These are phyloP conservation scores for Cercospora janseana DNA, from an alignment of 2,329 filamentous ascomycete species.

Conservation along the genomic window DNA sequence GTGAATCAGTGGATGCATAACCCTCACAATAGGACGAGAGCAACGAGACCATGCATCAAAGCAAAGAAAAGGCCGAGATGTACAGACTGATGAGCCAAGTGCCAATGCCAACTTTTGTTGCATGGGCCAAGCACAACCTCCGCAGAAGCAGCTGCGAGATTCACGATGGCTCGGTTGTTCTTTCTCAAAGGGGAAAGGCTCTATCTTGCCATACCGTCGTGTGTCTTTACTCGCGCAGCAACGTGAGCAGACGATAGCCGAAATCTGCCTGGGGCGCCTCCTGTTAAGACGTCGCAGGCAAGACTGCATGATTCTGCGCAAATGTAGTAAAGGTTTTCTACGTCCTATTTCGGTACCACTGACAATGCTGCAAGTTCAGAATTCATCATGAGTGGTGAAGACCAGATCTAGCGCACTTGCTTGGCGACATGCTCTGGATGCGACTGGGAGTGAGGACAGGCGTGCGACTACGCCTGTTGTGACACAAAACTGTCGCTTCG, in stretches of 20 bases:
- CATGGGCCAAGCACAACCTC: conserved; percentile 14
- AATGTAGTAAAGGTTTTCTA: not conserved
- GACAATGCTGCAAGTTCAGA: too few species aligned
- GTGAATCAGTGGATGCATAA: too few species aligned
- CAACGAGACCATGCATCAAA: conserved; percentile 3
- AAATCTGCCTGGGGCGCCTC: too few species aligned
- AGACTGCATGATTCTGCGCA: too few species aligned
- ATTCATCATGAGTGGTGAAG: too few species aligned
- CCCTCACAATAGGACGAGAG: not conserved
- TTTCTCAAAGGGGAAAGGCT: conserved; percentile 13
- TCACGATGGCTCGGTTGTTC: conserved; percentile 7
- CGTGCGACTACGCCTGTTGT: too few species aligned
- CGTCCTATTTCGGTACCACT: not conserved
- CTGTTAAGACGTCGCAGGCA: too few species aligned
- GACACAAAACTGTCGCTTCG: too few species aligned
- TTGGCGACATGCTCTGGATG: too few species aligned
- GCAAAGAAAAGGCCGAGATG: not conserved
- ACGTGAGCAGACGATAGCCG: conserved; percentile 5
- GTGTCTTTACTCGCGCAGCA: not conserved
- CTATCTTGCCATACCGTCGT: not conserved
- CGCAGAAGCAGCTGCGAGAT: conserved; percentile 8
- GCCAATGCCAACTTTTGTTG: not conserved
- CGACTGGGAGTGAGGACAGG: too few species aligned
- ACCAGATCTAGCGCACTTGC: too few species aligned
- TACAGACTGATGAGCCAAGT: not conserved